A percentile compares a stretch with the other conserved stretches of the same genome.
Conservation (phyloP, 805 yeast species). For the Nakazawaea siamensis region DNA sequence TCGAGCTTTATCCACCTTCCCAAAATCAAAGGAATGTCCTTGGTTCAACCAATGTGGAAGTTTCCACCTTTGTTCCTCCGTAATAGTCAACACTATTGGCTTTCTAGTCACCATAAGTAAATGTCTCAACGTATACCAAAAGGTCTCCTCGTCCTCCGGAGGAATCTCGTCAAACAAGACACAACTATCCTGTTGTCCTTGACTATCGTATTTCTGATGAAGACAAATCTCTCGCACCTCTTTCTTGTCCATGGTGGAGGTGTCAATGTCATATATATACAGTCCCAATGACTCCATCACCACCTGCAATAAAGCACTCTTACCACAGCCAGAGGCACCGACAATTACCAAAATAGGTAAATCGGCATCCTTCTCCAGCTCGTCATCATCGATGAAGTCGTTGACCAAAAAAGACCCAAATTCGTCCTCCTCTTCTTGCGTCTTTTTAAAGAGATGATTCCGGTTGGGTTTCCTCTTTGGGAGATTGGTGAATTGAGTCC, state of each 20-base stretch:
- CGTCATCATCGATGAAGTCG: constrained; percentile 2
- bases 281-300: constrained; percentile 3
- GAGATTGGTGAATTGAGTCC: constrained; percentile 1
- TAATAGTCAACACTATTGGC: constrained; percentile 7
- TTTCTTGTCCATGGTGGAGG: constrained; percentile 7
- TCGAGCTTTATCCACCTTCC: constrained; percentile 1
- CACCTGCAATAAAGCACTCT: constrained; percentile 4
- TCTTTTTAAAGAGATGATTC: constrained; percentile 7
- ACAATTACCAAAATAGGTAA: constrained; percentile 5
- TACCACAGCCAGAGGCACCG: constrained; percentile 9
- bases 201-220: constrained; percentile 9
- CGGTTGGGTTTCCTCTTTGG: constrained; percentile 10
- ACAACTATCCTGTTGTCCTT: constrained; percentile 9
- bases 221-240: constrained; percentile 7
- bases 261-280: constrained; percentile 8
- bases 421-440: constrained; percentile 1
- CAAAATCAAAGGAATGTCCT: constrained; percentile 2
- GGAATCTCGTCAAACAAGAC: constrained; percentile 10
- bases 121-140: constrained; percentile 1
- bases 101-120: constrained; percentile 7
- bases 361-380: constrained; percentile 5
- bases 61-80: neutral
- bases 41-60: constrained; percentile 9
- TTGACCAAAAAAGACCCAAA: constrained; percentile 6
- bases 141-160: constrained; percentile 9